These are phyloP conservation scores for Hymenoscyphus albidus DNA, from an alignment of 2,329 filamentous ascomycete genomes.

Conservation along the genomic window DNA sequence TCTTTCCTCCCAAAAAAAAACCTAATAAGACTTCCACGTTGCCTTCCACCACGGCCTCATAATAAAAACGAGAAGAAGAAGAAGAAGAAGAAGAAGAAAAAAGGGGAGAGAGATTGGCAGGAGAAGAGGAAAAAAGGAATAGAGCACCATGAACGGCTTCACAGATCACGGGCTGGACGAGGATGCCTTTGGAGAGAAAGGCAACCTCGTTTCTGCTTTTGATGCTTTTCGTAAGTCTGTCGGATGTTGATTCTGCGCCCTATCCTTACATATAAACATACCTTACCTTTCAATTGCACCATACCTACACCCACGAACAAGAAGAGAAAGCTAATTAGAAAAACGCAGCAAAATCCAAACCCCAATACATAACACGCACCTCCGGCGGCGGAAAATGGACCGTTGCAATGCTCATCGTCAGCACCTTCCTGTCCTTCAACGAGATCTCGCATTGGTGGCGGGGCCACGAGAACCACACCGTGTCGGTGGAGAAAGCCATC, in stretches of 20 bases:
- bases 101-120: not conserved
- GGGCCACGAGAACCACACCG: constrained; percentile 81
- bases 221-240: constrained; percentile 84
- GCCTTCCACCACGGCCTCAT: not conserved
- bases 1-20: too few species aligned
- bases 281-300: too few species aligned
- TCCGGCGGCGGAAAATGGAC: constrained; percentile 92
- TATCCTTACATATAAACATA: too few species aligned
- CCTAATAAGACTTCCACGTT: too few species aligned
- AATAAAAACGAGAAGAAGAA: not conserved
- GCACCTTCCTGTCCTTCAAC: constrained; percentile 68
- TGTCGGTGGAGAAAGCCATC: constrained; percentile 89
- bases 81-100: not conserved
- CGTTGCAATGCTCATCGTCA: constrained; percentile 72
- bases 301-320: not conserved
- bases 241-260: too few species aligned
- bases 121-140: not conserved
- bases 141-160: constrained; percentile 66
- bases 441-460: constrained; percentile 81
- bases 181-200: constrained; percentile 71
- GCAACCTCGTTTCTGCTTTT: constrained; percentile 75
- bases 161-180: constrained; percentile 68
- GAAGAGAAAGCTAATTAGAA: not conserved
- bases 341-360: constrained; percentile 81
- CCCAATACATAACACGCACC: constrained; percentile 82